Conservation (phyloP, 768 basidiomycete genomes). For the Candolleomyces eurysporus region DNA sequence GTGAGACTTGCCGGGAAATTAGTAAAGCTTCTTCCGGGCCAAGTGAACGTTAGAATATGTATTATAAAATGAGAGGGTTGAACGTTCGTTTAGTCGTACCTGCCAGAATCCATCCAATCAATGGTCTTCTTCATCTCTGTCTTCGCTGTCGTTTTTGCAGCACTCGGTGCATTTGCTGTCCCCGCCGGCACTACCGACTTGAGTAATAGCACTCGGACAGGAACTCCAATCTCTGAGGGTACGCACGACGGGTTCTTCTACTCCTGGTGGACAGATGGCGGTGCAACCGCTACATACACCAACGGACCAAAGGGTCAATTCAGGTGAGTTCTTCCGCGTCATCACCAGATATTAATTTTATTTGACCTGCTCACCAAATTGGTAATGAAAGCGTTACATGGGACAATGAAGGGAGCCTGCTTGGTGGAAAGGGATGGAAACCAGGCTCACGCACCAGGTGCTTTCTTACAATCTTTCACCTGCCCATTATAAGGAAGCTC, state of each 20-base stretch:
- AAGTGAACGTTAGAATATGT: background rate
- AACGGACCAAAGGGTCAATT: conserved; percentile 32
- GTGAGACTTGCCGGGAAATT: conserved; percentile 1
- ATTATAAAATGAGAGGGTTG: background rate
- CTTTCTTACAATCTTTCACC: conserved; percentile 2
- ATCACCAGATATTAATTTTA: too few species aligned
- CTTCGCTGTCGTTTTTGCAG: conserved; percentile 3
- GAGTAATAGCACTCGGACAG: conserved; percentile 7
- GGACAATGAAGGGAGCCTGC: conserved; percentile 1
- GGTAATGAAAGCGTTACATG: too few species aligned
- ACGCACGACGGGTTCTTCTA: conserved; percentile 35
- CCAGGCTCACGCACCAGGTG: conserved; percentile 28
- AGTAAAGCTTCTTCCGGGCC: background rate
- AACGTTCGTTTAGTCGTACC: too few species aligned
- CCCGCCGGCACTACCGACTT: conserved; percentile 11
- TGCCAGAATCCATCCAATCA: background rate
- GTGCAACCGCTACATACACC: conserved; percentile 26
- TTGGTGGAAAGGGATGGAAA: conserved; percentile 30
- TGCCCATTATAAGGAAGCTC: too few species aligned
- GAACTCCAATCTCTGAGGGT: conserved; percentile 27
- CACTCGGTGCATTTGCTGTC: conserved; percentile 19
- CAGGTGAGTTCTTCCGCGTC: conserved; percentile 12
- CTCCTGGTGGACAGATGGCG: conserved; percentile 34
- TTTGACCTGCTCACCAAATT: too few species aligned
- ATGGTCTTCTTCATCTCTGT: background rate